Evolutionary conservation across 106 monocot species (phyloP), one percentile per base, ranked within the genome.

Genomic region (Narthecium ossifragum): DNA sequence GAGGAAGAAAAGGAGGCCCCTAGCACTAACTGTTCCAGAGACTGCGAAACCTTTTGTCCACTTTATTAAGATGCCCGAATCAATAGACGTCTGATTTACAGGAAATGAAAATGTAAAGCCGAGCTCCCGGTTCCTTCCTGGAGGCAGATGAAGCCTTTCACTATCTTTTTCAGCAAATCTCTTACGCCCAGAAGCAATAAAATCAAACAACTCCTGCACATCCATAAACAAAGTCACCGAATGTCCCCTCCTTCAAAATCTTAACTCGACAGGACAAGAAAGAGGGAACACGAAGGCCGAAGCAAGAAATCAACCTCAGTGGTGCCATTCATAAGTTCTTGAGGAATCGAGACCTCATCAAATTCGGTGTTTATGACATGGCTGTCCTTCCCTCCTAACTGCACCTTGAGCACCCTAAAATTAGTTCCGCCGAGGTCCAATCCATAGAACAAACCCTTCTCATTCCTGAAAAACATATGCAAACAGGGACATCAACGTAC

Each of bases 101-200:
- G 86, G 86, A 65, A 86, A 86, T 15, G 86, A 86, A 56, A 86
- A 86, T 40, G 81, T 75, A 57, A 86, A 86, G 21, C 86, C 86
- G 34, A 86, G 39, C 47, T 86, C 86, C 22, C 78, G 25, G 51
- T 70, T 57, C 52, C 63, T 63, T 3, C 72, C 78, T 2, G 54
- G 26, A 60, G 71, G 55, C 38, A 65, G 32, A 8, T 53, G 68
- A 68, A 75, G 65, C 20, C 43, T 46, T 24, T 31, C 78, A 27
- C 70, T 60, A 31, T 86, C 86, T 25, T 48, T 62, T 1, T 48
- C 32, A 20, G 69, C 68, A 58, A 86, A 81, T 1, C 56, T 71
- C 7, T 64, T 64, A 4, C 81, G 62, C 24, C 48, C 59, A 30
- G 74, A 68, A 31, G 86, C 86, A 57, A 86, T 86, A 27, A 81